phyloP scores from a whole-genome alignment of 306 rosid genomes.

The Cucumis melo region DNA sequence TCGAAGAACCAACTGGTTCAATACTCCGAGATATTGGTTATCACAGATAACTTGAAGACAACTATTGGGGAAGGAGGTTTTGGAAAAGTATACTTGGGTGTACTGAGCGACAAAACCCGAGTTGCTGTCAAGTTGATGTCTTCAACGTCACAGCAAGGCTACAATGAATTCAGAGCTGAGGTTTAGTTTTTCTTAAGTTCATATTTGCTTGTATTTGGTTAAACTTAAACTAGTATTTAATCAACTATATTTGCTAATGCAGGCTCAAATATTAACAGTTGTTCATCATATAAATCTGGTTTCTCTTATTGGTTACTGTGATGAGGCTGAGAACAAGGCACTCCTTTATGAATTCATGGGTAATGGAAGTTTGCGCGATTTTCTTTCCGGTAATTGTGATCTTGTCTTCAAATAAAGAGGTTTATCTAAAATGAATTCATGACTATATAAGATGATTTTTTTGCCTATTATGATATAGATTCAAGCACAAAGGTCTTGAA shows the following conservation, averaged over 20 bases:
- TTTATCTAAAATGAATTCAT: not conserved
- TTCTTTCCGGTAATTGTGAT: not conserved
- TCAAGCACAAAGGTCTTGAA: not conserved
- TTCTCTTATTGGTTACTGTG: conserved; percentile 14
- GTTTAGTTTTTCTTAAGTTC: not conserved
- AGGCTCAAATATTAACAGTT: conserved; percentile 11
- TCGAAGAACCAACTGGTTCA: conserved; percentile 10
- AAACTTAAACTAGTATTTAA: not conserved
- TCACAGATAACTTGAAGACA: conserved; percentile 22
- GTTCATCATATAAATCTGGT: conserved; percentile 19
- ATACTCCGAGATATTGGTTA: conserved; percentile 12
- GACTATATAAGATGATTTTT: not conserved
- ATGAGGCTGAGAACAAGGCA: conserved; percentile 9
- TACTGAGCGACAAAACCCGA: conserved; percentile 4
- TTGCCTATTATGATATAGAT: not conserved
- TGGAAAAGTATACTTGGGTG: conserved; percentile 30
- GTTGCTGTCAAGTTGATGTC: conserved; percentile 33
- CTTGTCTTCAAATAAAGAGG: not conserved
- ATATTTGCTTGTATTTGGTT: not conserved
- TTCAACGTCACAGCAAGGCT: conserved; percentile 20
- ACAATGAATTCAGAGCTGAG: conserved; percentile 22
- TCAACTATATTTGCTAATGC: not conserved
- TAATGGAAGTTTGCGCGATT: conserved; percentile 8
- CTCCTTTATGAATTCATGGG: conserved; percentile 13
- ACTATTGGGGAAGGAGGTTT: conserved; percentile 34